Evolutionary conservation across 2,329 filamentous ascomycete species (phyloP).

Genomic region (Huntiella savannae): DNA sequence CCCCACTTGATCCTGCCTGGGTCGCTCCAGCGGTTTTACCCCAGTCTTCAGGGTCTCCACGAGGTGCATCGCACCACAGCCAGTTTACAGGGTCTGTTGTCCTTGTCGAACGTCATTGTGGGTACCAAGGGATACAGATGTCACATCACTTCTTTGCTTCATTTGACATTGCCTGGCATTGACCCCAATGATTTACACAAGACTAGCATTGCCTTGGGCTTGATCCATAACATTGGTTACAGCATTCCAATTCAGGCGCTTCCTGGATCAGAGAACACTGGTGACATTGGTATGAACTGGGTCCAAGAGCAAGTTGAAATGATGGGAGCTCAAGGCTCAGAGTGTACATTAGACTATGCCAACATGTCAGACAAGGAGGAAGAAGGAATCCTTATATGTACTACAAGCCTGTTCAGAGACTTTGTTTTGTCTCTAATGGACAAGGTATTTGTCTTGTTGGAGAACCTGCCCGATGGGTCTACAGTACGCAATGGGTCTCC

Average conservation of each 20-base stretch:
- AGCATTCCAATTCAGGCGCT: constrained; percentile 84
- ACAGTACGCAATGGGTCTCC: constrained; percentile 77
- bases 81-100: constrained; percentile 76
- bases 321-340: constrained; percentile 73
- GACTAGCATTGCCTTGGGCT: constrained; percentile 82
- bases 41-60: constrained; percentile 85
- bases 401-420: constrained; percentile 82
- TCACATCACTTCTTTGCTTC: constrained; percentile 85
- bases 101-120: constrained; percentile 79
- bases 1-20: constrained; percentile 83
- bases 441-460: constrained; percentile 83
- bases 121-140: constrained; percentile 91
- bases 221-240: constrained; percentile 89
- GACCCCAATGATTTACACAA: constrained; percentile 97
- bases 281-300: constrained; percentile 70
- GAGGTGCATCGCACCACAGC: constrained; percentile 94
- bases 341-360: constrained; percentile 69
- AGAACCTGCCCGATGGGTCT: constrained; percentile 83
- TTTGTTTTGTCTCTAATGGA: constrained; percentile 82
- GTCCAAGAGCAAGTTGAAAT: constrained; percentile 85
- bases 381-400: constrained; percentile 72
- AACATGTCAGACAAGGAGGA: constrained; percentile 77
- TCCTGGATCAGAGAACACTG: constrained; percentile 37
- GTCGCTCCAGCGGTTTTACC: constrained; percentile 87
- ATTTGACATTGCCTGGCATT: constrained; percentile 80